Percentiles rank a stretch among this genome's conserved stretches.
Evolutionary conservation across 768 basidiomycete species (phyloP).

Genomic region (Lyophyllum decastes): DNA sequence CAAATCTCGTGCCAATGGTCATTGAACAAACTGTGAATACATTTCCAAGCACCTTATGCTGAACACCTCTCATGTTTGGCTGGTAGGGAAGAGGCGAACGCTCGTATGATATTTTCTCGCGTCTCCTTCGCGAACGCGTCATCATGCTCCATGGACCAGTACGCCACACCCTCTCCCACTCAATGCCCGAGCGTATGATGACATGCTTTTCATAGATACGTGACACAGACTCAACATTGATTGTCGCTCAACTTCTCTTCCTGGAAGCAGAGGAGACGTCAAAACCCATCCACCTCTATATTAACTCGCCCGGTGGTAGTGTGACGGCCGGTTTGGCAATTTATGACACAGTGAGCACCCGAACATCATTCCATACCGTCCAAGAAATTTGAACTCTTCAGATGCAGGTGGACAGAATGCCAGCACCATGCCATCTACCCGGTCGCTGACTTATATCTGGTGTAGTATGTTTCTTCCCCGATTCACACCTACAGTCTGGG

Average conservation of each 20-base stretch:
- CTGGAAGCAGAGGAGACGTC: conserved; percentile 94
- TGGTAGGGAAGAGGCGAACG: conserved; percentile 79
- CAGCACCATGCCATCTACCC: conserved; percentile 4
- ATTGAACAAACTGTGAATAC: conserved; percentile 81
- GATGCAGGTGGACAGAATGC: conserved; percentile 63
- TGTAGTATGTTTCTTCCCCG: conserved; percentile 87
- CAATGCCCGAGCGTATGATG: neutral
- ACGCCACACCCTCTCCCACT: conserved; percentile 32
- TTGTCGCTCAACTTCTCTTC: conserved; percentile 91
- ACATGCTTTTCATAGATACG: conserved; percentile 58
- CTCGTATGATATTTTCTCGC: conserved; percentile 95
- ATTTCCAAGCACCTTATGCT: conserved; percentile 10
- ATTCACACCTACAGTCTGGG: conserved; percentile 98
- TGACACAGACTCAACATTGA: conserved; percentile 85
- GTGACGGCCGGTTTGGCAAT: conserved; percentile 96
- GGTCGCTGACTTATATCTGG: conserved; percentile 22
- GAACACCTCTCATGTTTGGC: neutral
- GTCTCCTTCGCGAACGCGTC: conserved; percentile 88
- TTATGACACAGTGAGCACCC: conserved; percentile 84
- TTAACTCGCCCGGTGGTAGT: conserved; percentile 95
- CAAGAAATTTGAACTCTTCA: conserved; percentile 26
- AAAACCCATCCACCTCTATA: conserved; percentile 95
- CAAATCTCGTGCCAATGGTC: conserved; percentile 85
- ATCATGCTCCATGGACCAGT: conserved; percentile 96
- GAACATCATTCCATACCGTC: neutral